These are phyloP conservation scores for Rachicladosporium sp. DNA, from an alignment of 2,329 filamentous ascomycete genomes.

Conservation along the genomic window DNA sequence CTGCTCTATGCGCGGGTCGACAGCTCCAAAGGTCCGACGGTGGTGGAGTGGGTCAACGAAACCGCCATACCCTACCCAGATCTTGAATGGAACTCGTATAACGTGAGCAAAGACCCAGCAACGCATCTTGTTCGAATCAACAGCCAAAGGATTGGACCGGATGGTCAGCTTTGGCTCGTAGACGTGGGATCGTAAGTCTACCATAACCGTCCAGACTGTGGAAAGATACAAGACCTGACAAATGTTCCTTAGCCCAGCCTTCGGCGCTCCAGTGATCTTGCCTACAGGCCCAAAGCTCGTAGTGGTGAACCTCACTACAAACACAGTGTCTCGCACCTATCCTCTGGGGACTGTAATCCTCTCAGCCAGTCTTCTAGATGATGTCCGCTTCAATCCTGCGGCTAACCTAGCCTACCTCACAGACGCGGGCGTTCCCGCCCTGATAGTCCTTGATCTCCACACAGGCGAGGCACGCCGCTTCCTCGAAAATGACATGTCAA, in stretches of 20 bases:
- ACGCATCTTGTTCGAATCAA: slow-evolving; percentile 18
- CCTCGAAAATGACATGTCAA: slow-evolving; percentile 17
- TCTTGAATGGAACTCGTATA: slow-evolving; percentile 21
- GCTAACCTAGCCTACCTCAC: slow-evolving; percentile 20
- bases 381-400: slow-evolving; percentile 23
- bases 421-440: slow-evolving; percentile 13
- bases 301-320: slow-evolving; percentile 21
- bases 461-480: slow-evolving; percentile 14
- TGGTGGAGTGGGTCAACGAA: slow-evolving; percentile 19
- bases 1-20: slow-evolving; percentile 20
- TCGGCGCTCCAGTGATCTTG: slow-evolving; percentile 18
- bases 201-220: too few species aligned
- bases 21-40: slow-evolving; percentile 19
- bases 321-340: slow-evolving; percentile 23
- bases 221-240: too few species aligned
- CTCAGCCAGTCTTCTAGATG: slow-evolving; percentile 23
- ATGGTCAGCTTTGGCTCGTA: slow-evolving; percentile 23
- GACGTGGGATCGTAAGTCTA: slow-evolving; percentile 14
- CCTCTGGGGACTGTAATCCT: slow-evolving; percentile 22
- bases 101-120: slow-evolving; percentile 14
- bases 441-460: slow-evolving; percentile 20
- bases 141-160: slow-evolving; percentile 21
- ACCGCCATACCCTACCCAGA: slow-evolving; percentile 17
- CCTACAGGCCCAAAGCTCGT: slow-evolving; percentile 24
- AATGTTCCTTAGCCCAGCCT: slow-evolving; percentile 8